Base-by-base conservation (phyloP, 805 yeast genomes). In the Cyberlindnera veronae region DNA sequence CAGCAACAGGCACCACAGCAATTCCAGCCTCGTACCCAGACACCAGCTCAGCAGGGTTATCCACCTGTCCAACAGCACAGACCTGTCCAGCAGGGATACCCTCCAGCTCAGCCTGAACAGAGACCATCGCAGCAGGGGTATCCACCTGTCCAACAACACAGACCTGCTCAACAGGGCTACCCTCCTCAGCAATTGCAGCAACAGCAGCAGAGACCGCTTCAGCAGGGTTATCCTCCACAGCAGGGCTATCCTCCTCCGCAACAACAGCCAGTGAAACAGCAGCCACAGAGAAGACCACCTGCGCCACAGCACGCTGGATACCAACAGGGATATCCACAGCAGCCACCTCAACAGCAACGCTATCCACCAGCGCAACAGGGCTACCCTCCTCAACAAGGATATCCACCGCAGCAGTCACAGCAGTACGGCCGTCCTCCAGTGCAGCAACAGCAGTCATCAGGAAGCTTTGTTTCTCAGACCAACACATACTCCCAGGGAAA, bases 401-500 rank as follows among this genome's bases (percentile, higher is more conserved):
- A 43, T 22, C 39, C 43, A 15, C 45, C 38, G 30, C 45, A 37
- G 19, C 39, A 39, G 20, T 42, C 26, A 13, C 35, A 44, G 24
- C 39, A 29, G 24, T 48, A 37, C 23, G 30, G 17, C 12, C 35
- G 29, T 3, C 42, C 30, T 10, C 44, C 40, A 17, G 44, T 37
- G 16, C 33, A 36, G 23, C 46, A 23, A 5, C 46, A 29, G 26
- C 45, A 28, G 16, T 23, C 37, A 18, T 18, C 44, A 13, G 44
- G 40, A 20, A 35, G 43, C 27, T 38, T 41, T 22, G 42, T 19
- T 6, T 13, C 23, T 4, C 37, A 30, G 22, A 27, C 33, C 12
- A 45, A 39, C 32, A 45, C 43, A 9, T 42, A 42, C 20, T 7
- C 38, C 3, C 46, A 48, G 24, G 52, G 46, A 3, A 46, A 48